These are phyloP conservation scores for Aspergillus pseudonomiae DNA, from an alignment of 2,329 filamentous ascomycete genomes.

Conservation along the genomic window DNA sequence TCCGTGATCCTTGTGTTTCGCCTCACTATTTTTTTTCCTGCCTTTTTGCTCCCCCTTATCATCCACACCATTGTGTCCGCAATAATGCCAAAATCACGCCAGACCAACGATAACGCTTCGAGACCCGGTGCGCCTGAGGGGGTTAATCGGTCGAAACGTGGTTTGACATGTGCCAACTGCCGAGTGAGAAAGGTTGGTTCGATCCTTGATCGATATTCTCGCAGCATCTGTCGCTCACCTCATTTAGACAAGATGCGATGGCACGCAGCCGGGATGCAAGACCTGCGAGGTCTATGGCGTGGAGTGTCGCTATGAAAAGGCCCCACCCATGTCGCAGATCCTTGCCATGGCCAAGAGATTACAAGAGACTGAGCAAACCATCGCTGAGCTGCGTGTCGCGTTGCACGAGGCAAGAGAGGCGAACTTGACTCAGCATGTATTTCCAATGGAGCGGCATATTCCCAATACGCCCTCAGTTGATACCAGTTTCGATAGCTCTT, in stretches of 20 bases:
- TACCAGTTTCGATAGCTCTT: background rate
- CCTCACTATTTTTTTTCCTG: background rate
- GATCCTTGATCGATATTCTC: background rate
- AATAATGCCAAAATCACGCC: background rate
- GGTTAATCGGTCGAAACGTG: background rate
- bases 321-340: slow-evolving; percentile 2
- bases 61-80: background rate
- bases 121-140: background rate
- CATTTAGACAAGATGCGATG: background rate
- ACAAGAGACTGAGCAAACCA: background rate
- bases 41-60: background rate
- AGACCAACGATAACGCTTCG: background rate
- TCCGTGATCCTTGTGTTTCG: background rate
- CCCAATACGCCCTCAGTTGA: background rate
- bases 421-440: background rate
- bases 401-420: background rate
- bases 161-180: background rate
- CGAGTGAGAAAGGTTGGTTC: background rate
- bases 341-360: slow-evolving; percentile 2
- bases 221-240: background rate
- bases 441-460: background rate
- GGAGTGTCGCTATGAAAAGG: slow-evolving; percentile 3
- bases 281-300: background rate
- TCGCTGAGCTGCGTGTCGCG: background rate
- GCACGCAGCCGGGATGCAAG: background rate